phyloP scores from a whole-genome alignment of 257 asterid genomes.

The Orobanche coerulescens region DNA sequence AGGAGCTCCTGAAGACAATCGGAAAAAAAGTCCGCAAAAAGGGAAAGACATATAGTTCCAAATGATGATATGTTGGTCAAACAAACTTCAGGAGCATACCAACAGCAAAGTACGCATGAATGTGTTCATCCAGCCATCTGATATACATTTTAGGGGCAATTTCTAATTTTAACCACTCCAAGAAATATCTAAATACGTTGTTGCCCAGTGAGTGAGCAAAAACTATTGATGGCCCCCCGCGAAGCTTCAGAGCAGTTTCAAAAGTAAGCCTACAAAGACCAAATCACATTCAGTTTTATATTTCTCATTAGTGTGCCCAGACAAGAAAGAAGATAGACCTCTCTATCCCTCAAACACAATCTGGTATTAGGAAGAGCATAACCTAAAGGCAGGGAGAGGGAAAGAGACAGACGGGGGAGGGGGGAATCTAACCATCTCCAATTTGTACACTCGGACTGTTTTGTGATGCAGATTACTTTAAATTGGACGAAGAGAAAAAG shows the following conservation, averaged over 20 bases:
- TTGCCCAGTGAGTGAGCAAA: slow-evolving; percentile 96
- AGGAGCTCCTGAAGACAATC: slow-evolving; percentile 69
- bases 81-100: slow-evolving; percentile 52
- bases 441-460: neutral
- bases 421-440: neutral
- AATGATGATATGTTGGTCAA: slow-evolving; percentile 15
- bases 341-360: neutral
- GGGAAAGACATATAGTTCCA: slow-evolving; percentile 15
- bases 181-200: slow-evolving; percentile 95
- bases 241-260: slow-evolving; percentile 93
- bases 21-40: slow-evolving; percentile 21
- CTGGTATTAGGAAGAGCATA: neutral
- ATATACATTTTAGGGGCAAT: slow-evolving; percentile 82
- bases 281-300: slow-evolving; percentile 22
- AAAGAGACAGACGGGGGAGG: too few relatives aligned
- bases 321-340: neutral
- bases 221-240: slow-evolving; percentile 94
- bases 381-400: neutral
- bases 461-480: slow-evolving; percentile 8
- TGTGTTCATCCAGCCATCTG: slow-evolving; percentile 88
- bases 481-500: neutral
- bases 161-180: slow-evolving; percentile 98
- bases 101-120: slow-evolving; percentile 97
- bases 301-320: slow-evolving; percentile 9
- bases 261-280: slow-evolving; percentile 75